Evolutionary conservation across 805 yeast species (phyloP), one percentile per base, ranked within the genome.

Genomic region (Barnettozyma salicaria): DNA sequence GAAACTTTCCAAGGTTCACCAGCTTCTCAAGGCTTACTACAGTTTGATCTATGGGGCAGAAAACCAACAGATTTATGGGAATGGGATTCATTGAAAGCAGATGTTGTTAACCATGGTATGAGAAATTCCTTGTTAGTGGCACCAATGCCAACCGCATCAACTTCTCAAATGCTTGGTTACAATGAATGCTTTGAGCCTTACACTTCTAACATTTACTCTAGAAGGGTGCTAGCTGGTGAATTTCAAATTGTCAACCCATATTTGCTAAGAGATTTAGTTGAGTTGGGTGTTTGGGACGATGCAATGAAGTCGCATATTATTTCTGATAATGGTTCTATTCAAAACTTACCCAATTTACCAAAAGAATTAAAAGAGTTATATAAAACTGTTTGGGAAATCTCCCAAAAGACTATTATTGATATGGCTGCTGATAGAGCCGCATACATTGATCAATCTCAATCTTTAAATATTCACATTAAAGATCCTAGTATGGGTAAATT

Each of bases 101-200:
- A 74, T 27, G 68, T 90, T 43, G 63, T 63, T 35, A 59, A 63
- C 44, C 61, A 76, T 52, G 97, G 97, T 32, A 52, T 90, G 28
- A 69, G 97, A 55, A 90, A 90, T 66, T 90, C 97, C 5, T 64
- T 90, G 39, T 60, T 89, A 13, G 84, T 89, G 23, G 97, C 94
- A 1, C 92, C 96, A 36, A 90, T 90, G 97, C 97, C 97, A 30
- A 90, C 97, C 13, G 97, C 97, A 2, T 87, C 97, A 1, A 90
- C 97, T 2, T 90, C 97, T 4, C 97, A 88, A 65, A 89, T 90
- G 35, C 68, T 90, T 36, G 97, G 97, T 27, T 86, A 74, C 67
- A 89, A 79, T 51, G 97, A 90, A 65, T 89, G 97, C 63, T 90
- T 90, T 60, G 98, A 90, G 61, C 97, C 98, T 10, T 78, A 79